phyloP scores from a whole-genome alignment of 78 protist genomes.

The Salpingoeca rosetta region DNA sequence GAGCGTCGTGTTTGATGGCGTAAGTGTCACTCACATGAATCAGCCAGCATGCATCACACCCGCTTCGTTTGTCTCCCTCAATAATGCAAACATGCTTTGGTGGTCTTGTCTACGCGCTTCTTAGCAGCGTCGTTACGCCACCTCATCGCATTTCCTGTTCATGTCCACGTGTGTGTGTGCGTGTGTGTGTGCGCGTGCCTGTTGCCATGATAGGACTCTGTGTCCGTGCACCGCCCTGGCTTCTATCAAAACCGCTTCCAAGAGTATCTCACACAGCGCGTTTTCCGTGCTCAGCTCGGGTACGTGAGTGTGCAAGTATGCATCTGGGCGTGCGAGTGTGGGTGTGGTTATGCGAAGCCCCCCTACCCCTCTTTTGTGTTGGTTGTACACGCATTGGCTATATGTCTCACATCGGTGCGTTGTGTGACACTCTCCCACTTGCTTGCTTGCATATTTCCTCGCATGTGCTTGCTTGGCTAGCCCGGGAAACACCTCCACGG shows the following conservation, averaged over 20 bases:
- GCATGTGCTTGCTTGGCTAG: no score
- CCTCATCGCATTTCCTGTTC: not conserved
- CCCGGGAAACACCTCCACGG: no score
- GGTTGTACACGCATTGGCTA: no score
- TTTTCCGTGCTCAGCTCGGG: not conserved
- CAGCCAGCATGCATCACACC: no score
- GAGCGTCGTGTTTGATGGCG: constrained; percentile 23
- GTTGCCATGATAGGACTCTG: not conserved
- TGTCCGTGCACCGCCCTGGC: constrained; percentile 17
- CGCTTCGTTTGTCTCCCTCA: not conserved
- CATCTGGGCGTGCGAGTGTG: not conserved
- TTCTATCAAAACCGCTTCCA: constrained; percentile 14
- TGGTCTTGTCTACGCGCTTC: not conserved
- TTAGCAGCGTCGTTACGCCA: not conserved
- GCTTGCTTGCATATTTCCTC: no score
- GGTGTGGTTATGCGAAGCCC: not conserved
- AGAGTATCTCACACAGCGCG: not conserved
- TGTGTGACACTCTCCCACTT: no score
- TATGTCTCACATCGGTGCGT: no score
- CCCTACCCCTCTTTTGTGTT: no score
- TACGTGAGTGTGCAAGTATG: not conserved
- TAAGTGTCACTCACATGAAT: not conserved
- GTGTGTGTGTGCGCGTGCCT: not conserved
- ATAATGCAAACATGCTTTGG: not conserved
- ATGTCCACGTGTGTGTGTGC: not conserved